phyloP scores from a whole-genome alignment of 2,329 filamentous ascomycete genomes.

The Lachnellula cervina region DNA sequence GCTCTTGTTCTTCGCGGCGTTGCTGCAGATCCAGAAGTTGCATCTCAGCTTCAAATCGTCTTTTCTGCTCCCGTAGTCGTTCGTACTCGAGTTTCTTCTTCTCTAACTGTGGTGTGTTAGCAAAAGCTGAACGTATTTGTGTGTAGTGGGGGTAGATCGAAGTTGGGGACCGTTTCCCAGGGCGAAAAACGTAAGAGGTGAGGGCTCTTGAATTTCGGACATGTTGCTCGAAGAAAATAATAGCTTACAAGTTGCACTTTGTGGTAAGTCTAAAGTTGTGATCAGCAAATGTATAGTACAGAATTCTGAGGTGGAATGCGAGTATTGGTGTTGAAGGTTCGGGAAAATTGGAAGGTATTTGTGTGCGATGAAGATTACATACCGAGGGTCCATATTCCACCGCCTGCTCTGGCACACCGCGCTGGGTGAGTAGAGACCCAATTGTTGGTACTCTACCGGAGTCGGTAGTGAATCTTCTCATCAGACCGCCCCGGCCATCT shows the following conservation, averaged over 20 bases:
- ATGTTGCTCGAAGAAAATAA: conserved; percentile 1
- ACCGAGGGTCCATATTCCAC: conserved; percentile 32
- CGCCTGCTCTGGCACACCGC: conserved; percentile 25
- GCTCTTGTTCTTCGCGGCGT: conserved; percentile 75
- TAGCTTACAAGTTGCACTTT: conserved; percentile 71
- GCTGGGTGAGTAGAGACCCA: conserved; percentile 37
- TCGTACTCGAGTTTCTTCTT: conserved; percentile 94
- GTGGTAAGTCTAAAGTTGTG: conserved; percentile 51
- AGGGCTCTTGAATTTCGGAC: background rate
- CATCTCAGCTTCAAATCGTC: conserved; percentile 88
- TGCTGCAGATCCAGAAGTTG: conserved; percentile 83
- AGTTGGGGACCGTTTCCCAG: background rate
- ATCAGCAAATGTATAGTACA: conserved; percentile 18
- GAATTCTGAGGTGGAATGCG: background rate
- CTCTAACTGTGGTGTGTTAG: conserved; percentile 64
- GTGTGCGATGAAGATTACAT: conserved; percentile 9
- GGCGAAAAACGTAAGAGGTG: background rate
- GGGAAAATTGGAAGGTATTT: background rate
- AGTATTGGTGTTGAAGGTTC: background rate
- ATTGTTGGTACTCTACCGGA: conserved; percentile 75
- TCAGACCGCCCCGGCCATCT: conserved; percentile 72
- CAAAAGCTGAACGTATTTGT: conserved; percentile 2
- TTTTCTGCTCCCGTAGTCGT: conserved; percentile 80
- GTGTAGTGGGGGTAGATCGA: background rate
- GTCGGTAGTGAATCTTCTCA: conserved; percentile 92